Evolutionary conservation across 495 filamentous ascomycete species (phyloP).

Genomic region (Thermothielavioides terrestris): DNA sequence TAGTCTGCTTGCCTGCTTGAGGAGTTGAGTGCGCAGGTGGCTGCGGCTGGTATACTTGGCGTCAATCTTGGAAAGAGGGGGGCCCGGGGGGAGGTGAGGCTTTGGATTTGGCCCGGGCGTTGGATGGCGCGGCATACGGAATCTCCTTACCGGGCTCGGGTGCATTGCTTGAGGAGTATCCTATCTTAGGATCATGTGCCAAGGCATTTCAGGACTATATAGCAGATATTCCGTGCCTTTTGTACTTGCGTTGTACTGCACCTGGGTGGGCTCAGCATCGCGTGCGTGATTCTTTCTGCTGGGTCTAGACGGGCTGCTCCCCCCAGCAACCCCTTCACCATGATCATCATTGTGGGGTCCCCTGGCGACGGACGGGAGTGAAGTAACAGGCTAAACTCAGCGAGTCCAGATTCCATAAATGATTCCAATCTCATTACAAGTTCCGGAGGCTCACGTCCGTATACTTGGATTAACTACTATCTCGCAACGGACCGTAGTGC

Average conservation of each 20-base stretch:
- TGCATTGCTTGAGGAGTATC: neutral
- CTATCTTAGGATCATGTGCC: no score
- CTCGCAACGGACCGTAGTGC: constrained; percentile 4
- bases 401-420: constrained; percentile 1
- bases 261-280: no score
- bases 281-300: no score
- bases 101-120: neutral
- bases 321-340: no score
- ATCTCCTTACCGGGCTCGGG: neutral
- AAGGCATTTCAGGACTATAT: neutral
- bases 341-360: no score
- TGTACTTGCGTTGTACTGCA: neutral
- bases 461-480: constrained; percentile 2
- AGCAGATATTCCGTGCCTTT: neutral
- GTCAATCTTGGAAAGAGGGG: no score
- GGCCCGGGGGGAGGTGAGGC: no score
- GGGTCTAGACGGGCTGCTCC: no score
- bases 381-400: constrained; percentile 15
- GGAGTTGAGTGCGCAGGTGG: no score
- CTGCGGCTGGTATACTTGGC: no score
- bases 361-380: no score
- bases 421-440: neutral
- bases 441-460: constrained; percentile 21
- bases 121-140: neutral
- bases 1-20: no score